Evolutionary conservation across 768 basidiomycete genomes (phyloP).

Genomic region (Megacollybia marginata): DNA sequence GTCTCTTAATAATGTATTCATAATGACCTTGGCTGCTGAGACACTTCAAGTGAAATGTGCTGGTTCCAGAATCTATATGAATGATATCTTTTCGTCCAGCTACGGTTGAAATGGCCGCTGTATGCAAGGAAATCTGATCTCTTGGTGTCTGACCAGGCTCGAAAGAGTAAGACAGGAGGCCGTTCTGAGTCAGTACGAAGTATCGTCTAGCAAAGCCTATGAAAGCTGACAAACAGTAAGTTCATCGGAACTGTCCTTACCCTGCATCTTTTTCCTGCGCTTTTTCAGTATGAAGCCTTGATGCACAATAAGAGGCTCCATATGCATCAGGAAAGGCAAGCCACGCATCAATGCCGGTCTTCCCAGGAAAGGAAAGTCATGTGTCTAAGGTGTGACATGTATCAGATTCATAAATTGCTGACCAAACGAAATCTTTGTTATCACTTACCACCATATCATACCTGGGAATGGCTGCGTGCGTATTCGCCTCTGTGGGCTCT

Average conservation of each 20-base stretch:
- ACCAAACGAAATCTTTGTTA: neutral
- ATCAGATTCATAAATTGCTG: too few species aligned
- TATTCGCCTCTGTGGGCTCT: neutral
- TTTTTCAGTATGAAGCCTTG: conserved; percentile 87
- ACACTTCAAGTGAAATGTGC: conserved; percentile 77
- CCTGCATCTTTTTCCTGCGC: conserved; percentile 83
- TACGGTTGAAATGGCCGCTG: conserved; percentile 73
- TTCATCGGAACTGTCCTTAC: conserved; percentile 24
- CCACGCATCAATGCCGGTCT: too few species aligned
- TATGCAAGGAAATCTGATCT: conserved; percentile 58
- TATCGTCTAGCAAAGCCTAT: conserved; percentile 81
- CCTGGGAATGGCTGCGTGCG: neutral
- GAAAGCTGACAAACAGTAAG: neutral
- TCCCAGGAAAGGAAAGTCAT: too few species aligned
- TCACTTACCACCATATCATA: neutral
- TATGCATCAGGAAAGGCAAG: neutral
- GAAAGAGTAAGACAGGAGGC: conserved; percentile 68
- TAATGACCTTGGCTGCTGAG: conserved; percentile 61
- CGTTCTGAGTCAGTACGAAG: conserved; percentile 62
- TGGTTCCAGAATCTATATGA: conserved; percentile 55
- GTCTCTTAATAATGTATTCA: conserved; percentile 38
- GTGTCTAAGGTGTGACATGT: too few species aligned
- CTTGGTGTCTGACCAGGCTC: conserved; percentile 65
- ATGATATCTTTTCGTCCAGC: conserved; percentile 75
- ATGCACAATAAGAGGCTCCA: conserved; percentile 26